Evolutionary conservation across 495 filamentous ascomycete species (phyloP), one percentile per base, ranked within the genome.

Genomic region (Penicillium argentinense): DNA sequence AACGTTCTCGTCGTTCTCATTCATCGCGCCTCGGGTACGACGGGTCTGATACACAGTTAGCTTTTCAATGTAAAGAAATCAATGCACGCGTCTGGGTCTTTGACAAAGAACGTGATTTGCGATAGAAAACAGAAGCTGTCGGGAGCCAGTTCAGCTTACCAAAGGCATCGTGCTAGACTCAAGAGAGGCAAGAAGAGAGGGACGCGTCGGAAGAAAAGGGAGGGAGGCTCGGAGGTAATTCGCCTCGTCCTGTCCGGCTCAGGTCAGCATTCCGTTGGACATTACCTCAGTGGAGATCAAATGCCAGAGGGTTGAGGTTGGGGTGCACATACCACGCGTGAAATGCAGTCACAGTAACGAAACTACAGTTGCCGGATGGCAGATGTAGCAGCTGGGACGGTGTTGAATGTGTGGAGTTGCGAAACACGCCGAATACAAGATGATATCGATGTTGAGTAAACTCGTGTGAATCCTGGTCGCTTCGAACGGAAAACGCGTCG

Each of bases 1-100:
- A 36, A 67, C 71, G 59, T 95, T 96, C 76, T 97, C 93, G 60
- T 96, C 93, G 60, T 96, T 96, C 70, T 96, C 90, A 64, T 97
- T 92, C 57, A 84, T 84, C 48, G 84, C 70, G 54, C 80, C 77
- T 69, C 90, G 83, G 45, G 75, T 74, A 53, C 84, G 76, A 52
- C 84, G 77, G 61, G 69, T 73, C 80, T 84, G 53, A 22, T 45
- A 17, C 22, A 22, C 9, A 17, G 51, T 58, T 39, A 62, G 57
- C 57, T 41, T 45, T 23, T 4, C 19, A 9, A 5, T 23, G 29
- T 5, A 14, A 38, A 19, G 14, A 37, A 3, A 26, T 2, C 4
- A 24, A 19, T 46, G 13, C 22, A 56, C 55, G 52, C 50, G 56
- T 57, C 32, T 5, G 39, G 19, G 16, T 49, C 13, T 19, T 27